Percentiles rank a stretch among this genome's conserved stretches.
These are phyloP conservation scores for Thelephora aurantiotincta DNA, from an alignment of 768 basidiomycete genomes.

Conservation along the genomic window DNA sequence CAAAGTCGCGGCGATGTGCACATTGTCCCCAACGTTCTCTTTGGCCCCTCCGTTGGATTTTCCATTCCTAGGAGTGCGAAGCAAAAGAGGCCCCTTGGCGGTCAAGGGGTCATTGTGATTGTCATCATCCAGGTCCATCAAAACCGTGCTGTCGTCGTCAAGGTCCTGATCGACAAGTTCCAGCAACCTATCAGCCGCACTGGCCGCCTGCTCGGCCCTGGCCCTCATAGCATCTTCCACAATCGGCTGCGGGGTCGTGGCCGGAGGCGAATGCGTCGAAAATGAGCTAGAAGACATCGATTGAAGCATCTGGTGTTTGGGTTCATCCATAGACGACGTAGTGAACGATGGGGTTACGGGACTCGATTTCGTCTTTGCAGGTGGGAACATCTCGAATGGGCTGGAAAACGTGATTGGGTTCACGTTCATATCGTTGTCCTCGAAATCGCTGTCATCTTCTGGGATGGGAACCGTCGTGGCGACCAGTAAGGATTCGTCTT, in stretches of 20 bases:
- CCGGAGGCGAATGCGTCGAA: constrained; percentile 28
- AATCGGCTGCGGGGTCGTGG: constrained; percentile 32
- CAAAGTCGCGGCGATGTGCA: too few species aligned
- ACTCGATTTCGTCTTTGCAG: constrained; percentile 21
- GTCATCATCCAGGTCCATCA: too few species aligned
- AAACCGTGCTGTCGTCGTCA: constrained; percentile 14
- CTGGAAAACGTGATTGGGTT: constrained; percentile 64
- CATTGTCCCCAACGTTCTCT: too few species aligned
- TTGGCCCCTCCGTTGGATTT: too few species aligned
- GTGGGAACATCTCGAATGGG: constrained; percentile 38
- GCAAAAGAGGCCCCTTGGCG: constrained; percentile 30
- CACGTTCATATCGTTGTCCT: constrained; percentile 32
- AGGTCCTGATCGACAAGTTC: constrained; percentile 79
- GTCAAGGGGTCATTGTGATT: too few species aligned
- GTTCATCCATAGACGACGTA: constrained; percentile 26
- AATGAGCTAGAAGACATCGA: constrained; percentile 37
- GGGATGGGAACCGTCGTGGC: constrained; percentile 68
- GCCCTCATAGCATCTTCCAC: constrained; percentile 80
- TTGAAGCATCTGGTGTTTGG: too few species aligned
- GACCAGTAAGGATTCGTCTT: constrained; percentile 52
- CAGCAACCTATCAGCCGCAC: constrained; percentile 75
- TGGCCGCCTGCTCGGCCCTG: constrained; percentile 86
- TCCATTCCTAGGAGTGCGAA: constrained; percentile 9
- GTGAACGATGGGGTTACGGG: constrained; percentile 37
- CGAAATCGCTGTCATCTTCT: constrained; percentile 50